Percentiles rank a stretch among this genome's conserved stretches.
Conservation (phyloP, 495 filamentous ascomycete genomes). For the Wilcoxina mikolae region DNA sequence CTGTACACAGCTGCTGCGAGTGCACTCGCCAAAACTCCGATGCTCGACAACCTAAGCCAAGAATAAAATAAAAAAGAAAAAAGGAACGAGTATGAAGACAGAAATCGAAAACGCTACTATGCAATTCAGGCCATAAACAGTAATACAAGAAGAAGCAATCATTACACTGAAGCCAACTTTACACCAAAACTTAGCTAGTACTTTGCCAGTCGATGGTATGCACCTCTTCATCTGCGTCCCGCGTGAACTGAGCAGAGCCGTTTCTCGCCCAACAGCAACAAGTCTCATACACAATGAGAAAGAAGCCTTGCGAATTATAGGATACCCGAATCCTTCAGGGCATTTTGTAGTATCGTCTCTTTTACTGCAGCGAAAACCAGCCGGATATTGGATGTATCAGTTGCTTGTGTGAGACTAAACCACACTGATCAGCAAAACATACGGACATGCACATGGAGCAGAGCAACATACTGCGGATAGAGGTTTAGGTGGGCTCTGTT, state of each 20-base stretch:
- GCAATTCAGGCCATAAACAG: slow-evolving; percentile 5
- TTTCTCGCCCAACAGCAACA: slow-evolving; percentile 5
- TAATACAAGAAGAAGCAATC: slow-evolving; percentile 8
- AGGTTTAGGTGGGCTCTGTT: slow-evolving; percentile 91
- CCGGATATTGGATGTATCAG: slow-evolving; percentile 94
- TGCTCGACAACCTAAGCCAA: slow-evolving; percentile 24
- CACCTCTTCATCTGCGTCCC: neutral
- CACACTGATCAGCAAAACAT: slow-evolving; percentile 7
- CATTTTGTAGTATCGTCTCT: slow-evolving; percentile 96
- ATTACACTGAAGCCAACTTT: neutral
- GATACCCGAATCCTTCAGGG: slow-evolving; percentile 93
- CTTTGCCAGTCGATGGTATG: slow-evolving; percentile 1
- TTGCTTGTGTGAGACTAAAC: slow-evolving; percentile 87
- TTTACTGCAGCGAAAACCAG: slow-evolving; percentile 97
- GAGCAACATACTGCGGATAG: slow-evolving; percentile 74
- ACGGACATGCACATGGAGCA: neutral
- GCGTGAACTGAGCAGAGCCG: neutral
- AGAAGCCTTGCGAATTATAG: slow-evolving; percentile 41
- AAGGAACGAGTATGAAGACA: slow-evolving; percentile 12
- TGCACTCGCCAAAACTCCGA: slow-evolving; percentile 29
- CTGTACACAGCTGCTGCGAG: slow-evolving; percentile 29
- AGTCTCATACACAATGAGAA: slow-evolving; percentile 26
- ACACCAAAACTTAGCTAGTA: slow-evolving; percentile 5
- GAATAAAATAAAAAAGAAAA: slow-evolving; percentile 21
- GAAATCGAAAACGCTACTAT: slow-evolving; percentile 14